phyloP scores from a whole-genome alignment of 768 basidiomycete species.

The Leccinellum albellum region DNA sequence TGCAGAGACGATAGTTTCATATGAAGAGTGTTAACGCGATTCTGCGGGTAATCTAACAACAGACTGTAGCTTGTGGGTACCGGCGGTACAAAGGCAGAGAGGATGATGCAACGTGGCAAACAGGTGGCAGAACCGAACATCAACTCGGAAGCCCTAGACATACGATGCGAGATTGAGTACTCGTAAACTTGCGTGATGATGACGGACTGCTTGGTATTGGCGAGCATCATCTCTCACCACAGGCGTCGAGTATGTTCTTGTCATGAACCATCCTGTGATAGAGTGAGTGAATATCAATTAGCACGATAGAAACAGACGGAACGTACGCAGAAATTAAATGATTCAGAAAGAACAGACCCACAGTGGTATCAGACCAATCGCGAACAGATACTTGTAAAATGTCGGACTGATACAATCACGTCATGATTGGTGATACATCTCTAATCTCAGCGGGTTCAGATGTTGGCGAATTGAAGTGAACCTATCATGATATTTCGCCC shows the following conservation, averaged over 20 bases:
- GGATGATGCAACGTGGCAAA: constrained; percentile 97
- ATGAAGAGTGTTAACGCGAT: no score
- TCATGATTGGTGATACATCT: constrained; percentile 99
- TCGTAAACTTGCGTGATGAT: constrained; percentile 99
- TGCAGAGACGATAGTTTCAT: no score
- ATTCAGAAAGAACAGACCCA: constrained; percentile 43
- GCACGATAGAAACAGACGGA: background rate
- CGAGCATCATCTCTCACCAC: constrained; percentile 90
- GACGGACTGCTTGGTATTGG: constrained; percentile 92
- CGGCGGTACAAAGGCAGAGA: constrained; percentile 90
- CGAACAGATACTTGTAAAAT: constrained; percentile 95
- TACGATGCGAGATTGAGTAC: constrained; percentile 98
- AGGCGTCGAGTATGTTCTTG: constrained; percentile 88
- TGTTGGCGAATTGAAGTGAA: no score
- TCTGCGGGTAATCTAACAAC: no score
- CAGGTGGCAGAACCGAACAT: constrained; percentile 98
- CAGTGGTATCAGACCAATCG: constrained; percentile 43
- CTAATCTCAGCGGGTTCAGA: no score
- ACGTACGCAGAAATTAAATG: constrained; percentile 84
- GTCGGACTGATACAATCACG: constrained; percentile 97
- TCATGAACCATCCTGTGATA: constrained; percentile 87
- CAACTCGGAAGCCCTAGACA: constrained; percentile 97
- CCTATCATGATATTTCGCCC: no score
- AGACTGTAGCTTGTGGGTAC: constrained; percentile 93
- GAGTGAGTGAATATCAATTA: background rate